Evolutionary conservation across 2,329 filamentous ascomycete genomes (phyloP).

Genomic region (Cyanodermella asteris): DNA sequence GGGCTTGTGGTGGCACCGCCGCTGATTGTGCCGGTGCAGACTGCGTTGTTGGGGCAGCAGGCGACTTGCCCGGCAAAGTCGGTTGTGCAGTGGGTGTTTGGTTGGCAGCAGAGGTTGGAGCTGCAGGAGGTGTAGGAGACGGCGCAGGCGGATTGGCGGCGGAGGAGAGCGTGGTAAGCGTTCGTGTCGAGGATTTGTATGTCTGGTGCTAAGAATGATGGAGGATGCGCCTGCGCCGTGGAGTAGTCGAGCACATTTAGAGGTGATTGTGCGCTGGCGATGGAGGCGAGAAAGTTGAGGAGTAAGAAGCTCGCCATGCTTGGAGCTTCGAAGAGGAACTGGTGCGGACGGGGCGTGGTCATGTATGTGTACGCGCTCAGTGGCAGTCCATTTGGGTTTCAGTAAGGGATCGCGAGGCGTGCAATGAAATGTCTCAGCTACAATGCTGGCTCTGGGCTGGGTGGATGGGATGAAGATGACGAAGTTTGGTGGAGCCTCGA

Average conservation of each 20-base stretch:
- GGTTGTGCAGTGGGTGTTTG: slow-evolving; percentile 29
- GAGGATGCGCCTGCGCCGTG: too few relatives aligned
- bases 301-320: background rate
- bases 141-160: slow-evolving; percentile 21
- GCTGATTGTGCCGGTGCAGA: slow-evolving; percentile 34
- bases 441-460: too few relatives aligned
- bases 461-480: too few relatives aligned
- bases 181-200: too few relatives aligned
- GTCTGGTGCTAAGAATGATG: too few relatives aligned
- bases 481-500: too few relatives aligned
- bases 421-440: too few relatives aligned
- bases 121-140: slow-evolving; percentile 30
- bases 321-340: slow-evolving; percentile 4
- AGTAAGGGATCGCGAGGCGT: too few relatives aligned
- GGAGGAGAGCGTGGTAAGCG: slow-evolving; percentile 8
- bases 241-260: too few relatives aligned
- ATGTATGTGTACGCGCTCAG: too few relatives aligned
- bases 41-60: slow-evolving; percentile 36
- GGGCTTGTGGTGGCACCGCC: slow-evolving; percentile 11
- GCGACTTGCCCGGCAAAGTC: slow-evolving; percentile 36
- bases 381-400: too few relatives aligned
- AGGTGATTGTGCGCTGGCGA: background rate
- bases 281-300: background rate
- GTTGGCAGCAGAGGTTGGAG: slow-evolving; percentile 31
- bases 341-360: slow-evolving; percentile 6